Conservation (phyloP, 306 rosid genomes). For the Dryas octopetala region DNA sequence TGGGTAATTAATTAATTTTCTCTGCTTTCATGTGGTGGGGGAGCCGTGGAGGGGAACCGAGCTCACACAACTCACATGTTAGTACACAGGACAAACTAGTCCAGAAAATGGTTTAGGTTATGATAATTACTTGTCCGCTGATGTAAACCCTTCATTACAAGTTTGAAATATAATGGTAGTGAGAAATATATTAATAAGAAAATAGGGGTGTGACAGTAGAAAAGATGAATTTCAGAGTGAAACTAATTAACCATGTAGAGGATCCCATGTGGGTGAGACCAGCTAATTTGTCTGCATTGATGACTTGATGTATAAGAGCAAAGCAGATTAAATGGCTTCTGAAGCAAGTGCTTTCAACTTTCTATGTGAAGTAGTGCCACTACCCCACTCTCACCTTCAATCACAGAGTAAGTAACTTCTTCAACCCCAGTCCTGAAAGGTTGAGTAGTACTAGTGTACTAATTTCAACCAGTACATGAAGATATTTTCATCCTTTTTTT, state of each 20-base stretch:
- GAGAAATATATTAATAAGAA: neutral
- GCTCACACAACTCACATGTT: neutral
- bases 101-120: neutral
- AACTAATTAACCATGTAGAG: neutral
- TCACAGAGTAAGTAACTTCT: too few species aligned
- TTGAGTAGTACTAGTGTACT: neutral
- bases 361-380: neutral
- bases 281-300: neutral
- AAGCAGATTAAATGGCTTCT: neutral
- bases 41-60: neutral
- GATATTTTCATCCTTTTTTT: neutral
- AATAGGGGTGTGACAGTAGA: neutral
- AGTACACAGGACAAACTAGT: neutral
- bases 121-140: neutral
- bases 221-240: neutral
- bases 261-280: conserved; percentile 4
- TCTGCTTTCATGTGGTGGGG: neutral
- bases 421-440: too few species aligned
- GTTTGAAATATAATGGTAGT: neutral
- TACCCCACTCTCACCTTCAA: too few species aligned
- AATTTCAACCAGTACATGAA: neutral
- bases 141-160: neutral
- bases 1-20: neutral
- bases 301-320: neutral
- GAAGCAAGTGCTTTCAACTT: neutral